Conservation (phyloP, 2,329 filamentous ascomycete species). For the Ceratocystis eucalypticola region DNA sequence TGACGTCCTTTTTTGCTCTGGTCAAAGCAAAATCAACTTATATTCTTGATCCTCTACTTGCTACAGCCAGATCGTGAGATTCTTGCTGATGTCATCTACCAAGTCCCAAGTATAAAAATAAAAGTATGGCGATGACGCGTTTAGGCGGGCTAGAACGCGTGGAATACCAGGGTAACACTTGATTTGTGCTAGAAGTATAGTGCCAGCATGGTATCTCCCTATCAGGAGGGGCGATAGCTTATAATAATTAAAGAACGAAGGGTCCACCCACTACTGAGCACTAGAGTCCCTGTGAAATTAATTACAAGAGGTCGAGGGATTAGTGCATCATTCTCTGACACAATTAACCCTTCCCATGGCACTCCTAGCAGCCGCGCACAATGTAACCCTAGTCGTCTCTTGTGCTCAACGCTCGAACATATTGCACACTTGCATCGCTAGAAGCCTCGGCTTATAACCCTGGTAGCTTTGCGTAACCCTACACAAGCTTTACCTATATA, state of each 20-base stretch:
- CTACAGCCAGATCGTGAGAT: not conserved
- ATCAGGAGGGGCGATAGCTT: not conserved
- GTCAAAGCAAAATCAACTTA: not conserved
- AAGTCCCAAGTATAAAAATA: not conserved
- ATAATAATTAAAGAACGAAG: not conserved
- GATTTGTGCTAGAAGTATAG: not conserved
- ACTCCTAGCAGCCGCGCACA: too few relatives aligned
- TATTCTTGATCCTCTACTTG: not conserved
- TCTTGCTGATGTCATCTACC: conserved; percentile 9
- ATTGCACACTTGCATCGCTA: too few relatives aligned
- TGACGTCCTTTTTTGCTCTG: conserved; percentile 1
- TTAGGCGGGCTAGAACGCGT: conserved; percentile 7
- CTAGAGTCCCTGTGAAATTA: too few relatives aligned
- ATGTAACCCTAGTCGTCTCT: too few relatives aligned
- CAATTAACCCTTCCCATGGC: too few relatives aligned
- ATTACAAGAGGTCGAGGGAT: not conserved
- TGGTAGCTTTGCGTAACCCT: not conserved
- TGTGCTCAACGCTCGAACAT: too few relatives aligned
- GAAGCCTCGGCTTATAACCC: not conserved
- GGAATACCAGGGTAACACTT: conserved; percentile 11
- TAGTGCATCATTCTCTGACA: too few relatives aligned
- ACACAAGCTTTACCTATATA: too few relatives aligned
- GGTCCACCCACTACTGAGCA: too few relatives aligned
- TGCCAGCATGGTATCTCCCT: not conserved
- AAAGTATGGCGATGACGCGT: conserved; percentile 12